Percentiles rank a stretch among this genome's conserved stretches.
Evolutionary conservation across 2,329 filamentous ascomycete species (phyloP).

Genomic region (Nigrospora osmanthi): DNA sequence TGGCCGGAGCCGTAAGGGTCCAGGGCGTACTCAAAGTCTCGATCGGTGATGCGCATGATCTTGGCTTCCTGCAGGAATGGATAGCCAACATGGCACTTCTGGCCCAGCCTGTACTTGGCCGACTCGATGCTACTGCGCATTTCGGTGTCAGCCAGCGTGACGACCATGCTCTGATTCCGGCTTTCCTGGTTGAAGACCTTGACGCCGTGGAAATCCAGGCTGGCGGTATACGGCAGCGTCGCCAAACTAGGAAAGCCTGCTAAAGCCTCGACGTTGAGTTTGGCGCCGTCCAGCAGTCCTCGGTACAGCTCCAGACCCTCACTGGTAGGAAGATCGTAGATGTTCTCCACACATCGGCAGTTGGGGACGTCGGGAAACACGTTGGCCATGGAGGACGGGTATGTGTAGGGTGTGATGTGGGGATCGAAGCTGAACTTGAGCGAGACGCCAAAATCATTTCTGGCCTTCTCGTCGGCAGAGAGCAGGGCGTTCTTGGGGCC

Average conservation of each 20-base stretch:
- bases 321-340: conserved; percentile 88
- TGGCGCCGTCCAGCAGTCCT: conserved; percentile 75
- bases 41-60: conserved; percentile 81
- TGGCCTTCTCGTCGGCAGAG: conserved; percentile 66
- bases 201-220: conserved; percentile 79
- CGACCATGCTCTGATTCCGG: conserved; percentile 91
- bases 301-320: conserved; percentile 82
- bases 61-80: conserved; percentile 94
- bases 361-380: conserved; percentile 82
- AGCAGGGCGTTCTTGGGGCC: conserved; percentile 71
- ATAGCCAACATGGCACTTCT: conserved; percentile 85
- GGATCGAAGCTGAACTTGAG: conserved; percentile 86
- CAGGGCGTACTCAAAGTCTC: conserved; percentile 81
- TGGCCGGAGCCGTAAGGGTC: conserved; percentile 54
- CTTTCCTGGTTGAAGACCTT: conserved; percentile 95
- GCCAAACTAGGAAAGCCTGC: conserved; percentile 91
- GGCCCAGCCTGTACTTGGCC: conserved; percentile 73
- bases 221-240: conserved; percentile 74
- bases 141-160: conserved; percentile 74
- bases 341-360: conserved; percentile 91
- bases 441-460: conserved; percentile 87
- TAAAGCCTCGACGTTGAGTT: conserved; percentile 74
- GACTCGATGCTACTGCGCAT: conserved; percentile 59
- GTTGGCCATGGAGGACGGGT: conserved; percentile 80
- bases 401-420: conserved; percentile 64